Conservation (phyloP, 805 yeast genomes). For the Suhomyces canberraensis region DNA sequence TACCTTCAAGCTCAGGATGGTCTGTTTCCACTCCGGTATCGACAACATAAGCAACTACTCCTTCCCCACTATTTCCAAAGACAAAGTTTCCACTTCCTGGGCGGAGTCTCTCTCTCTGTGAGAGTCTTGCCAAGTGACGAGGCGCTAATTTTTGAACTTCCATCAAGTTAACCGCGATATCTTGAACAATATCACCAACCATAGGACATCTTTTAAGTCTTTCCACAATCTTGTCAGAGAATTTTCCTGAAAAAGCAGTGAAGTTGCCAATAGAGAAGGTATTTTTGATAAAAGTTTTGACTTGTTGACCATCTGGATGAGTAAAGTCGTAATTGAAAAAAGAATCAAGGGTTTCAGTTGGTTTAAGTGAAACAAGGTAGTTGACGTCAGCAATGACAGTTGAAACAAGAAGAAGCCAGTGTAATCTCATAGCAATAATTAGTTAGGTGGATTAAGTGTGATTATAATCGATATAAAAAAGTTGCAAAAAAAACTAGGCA, state of each 20-base stretch:
- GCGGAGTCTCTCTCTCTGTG: conserved; percentile 40
- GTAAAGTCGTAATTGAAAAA: conserved; percentile 45
- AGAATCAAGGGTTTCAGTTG: conserved; percentile 46
- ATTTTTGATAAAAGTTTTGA: conserved; percentile 46
- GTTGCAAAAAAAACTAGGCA: too few relatives aligned
- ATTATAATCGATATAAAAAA: too few relatives aligned
- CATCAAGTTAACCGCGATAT: conserved; percentile 53
- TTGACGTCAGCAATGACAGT: neutral
- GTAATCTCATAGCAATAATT: neutral
- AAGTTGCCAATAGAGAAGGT: conserved; percentile 67
- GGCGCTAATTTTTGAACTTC: conserved; percentile 49
- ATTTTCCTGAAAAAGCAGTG: conserved; percentile 65
- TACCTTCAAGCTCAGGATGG: conserved; percentile 62
- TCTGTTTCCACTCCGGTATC: conserved; percentile 76
- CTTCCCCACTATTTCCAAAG: conserved; percentile 53
- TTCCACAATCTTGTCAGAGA: conserved; percentile 45
- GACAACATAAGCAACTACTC: conserved; percentile 70
- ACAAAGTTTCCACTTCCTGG: conserved; percentile 36
- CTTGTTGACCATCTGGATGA: conserved; percentile 35
- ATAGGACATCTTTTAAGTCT: conserved; percentile 55
- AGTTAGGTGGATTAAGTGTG: too few relatives aligned
- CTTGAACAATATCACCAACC: conserved; percentile 68
- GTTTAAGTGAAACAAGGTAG: conserved; percentile 52
- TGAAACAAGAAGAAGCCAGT: neutral
- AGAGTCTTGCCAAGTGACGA: conserved; percentile 63